Evolutionary conservation across 1,284 basidiomycete species (phyloP), one percentile per base, ranked within the genome.

Genomic region (Butyriboletus pseudospeciosus): DNA sequence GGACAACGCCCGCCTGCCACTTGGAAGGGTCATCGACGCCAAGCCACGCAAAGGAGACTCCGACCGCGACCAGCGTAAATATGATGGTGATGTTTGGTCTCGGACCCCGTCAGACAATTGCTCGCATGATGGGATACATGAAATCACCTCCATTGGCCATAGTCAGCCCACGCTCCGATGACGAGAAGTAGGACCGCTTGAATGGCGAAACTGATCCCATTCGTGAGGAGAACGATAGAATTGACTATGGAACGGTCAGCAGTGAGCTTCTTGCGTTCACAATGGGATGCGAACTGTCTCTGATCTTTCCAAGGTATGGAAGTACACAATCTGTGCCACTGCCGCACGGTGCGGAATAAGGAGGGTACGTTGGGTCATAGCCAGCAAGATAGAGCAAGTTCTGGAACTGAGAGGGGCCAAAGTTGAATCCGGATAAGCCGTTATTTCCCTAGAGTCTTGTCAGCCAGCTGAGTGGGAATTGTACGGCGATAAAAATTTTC

Each of bases 11-110:
- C 2, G 80, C 76, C 51, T 80, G 79, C 90, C 90, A 92, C 69
- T 78, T 76, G 12, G 80, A 78, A 0, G 85, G 77, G 36, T 82
- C 77, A 41, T 83, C 78, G 7, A 87, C 84, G 4, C 83, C 86
- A 13, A 91, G 77, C 87, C 89, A 92, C 4, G 79, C 86, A 65
- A 90, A 90, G 5, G 86, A 86, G 1, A 90, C 82, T 0, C 75
- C 84, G 38, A 87, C 79, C 0, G 82, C 83, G 1, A 87, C 59
- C 3, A 89, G 46, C 1, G 87, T 90, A 66, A 90, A 91, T 56
- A 83, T 80, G 23, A 90, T 89, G 1, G 87, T 86, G 63, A 91
- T 90, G 61, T 87, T 87, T 3, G 87, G 87, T 68, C 82, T 84
- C 9, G 46, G 8, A 53, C 5, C 34, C 14, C 40, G 50, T 64